Evolutionary conservation across 1,139 yeast genomes (phyloP), one percentile per base, ranked within the genome.

Genomic region (Scheffersomyces quercinus): DNA sequence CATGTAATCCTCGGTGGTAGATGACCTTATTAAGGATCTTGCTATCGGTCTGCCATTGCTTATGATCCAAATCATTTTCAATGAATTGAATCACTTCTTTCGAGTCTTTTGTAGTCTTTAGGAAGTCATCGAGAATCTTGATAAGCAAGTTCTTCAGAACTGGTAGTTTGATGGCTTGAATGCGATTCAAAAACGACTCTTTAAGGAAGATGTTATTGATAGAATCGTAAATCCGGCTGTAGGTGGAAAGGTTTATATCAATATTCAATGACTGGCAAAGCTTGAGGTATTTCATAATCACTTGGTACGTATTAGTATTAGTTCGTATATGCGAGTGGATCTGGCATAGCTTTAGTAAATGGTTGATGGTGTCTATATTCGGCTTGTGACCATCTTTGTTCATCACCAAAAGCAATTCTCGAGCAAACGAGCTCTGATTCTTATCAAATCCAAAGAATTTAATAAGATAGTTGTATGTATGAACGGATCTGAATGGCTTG

Each of bases 381-480:
- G 74, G 73, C n/a, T 47, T 47, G 42, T 70, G 72, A 3, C 76
- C 76, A 42, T 74, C 79, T 43, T 67, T 62, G 33, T 65, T 62
- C 78, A 74, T 72, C 33, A 70, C 74, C 33, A 74, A 52, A 10
- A 73, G 53, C 13, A 74, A 48, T 45, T 70, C 73, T 28, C 77
- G 50, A 3, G 78, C 75, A 56, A 74, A 73, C 24, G 70, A 58
- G 36, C 68, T 68, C 53, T 74, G 79, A 50, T 71, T 65, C 50
- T 74, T 73, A 43, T 62, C 67, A 46, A 47, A 62, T 4, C 79
- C 80, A 54, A 72, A 75, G 52, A 59, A 75, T 39, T 70, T 62
- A 43, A 75, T 73, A 30, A 75, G 58, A 44, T 65, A 63, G 51
- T 74, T 75, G 51, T 64, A 75, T 0, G 79, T 70, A 12, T 67